Evolutionary conservation across 2,329 filamentous ascomycete genomes (phyloP).

Genomic region (Zasmidium angulare): DNA sequence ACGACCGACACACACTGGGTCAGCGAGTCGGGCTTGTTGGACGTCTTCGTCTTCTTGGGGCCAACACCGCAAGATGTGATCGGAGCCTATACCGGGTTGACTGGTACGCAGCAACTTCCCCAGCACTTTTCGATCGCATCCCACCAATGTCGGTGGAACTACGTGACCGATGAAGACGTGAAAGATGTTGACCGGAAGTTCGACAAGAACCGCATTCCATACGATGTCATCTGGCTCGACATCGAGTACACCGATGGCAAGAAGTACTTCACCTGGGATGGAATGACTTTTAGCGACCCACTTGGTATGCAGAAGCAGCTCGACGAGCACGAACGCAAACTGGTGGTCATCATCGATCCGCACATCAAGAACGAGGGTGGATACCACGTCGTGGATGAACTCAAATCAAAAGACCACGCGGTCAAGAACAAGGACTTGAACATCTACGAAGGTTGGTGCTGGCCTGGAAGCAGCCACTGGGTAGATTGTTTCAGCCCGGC

Average conservation of each 20-base stretch:
- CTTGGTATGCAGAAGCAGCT: slow-evolving; percentile 85
- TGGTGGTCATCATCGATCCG: slow-evolving; percentile 93
- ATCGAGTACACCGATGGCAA: slow-evolving; percentile 96
- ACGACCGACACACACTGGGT: slow-evolving; percentile 95
- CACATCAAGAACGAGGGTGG: slow-evolving; percentile 91
- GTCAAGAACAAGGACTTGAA: slow-evolving; percentile 87
- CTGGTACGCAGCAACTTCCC: slow-evolving; percentile 85
- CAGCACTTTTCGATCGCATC: slow-evolving; percentile 91
- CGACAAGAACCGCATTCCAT: slow-evolving; percentile 91
- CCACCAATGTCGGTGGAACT: slow-evolving; percentile 99
- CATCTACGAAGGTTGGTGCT: slow-evolving; percentile 96
- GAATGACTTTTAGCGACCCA: slow-evolving; percentile 81
- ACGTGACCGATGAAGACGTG: slow-evolving; percentile 94
- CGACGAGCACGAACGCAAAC: slow-evolving; percentile 79
- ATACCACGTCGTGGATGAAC: slow-evolving; percentile 74
- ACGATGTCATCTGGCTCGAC: slow-evolving; percentile 98
- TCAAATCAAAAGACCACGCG: slow-evolving; percentile 80
- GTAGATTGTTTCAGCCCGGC: slow-evolving; percentile 94
- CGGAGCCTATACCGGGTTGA: slow-evolving; percentile 82
- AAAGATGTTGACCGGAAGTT: slow-evolving; percentile 96
- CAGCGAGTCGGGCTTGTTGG: slow-evolving; percentile 84
- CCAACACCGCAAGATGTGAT: slow-evolving; percentile 81
- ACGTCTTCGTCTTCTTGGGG: slow-evolving; percentile 92
- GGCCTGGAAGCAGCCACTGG: slow-evolving; percentile 97
- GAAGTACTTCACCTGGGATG: slow-evolving; percentile 98